Evolutionary conservation across 352 stramenopile genomes (phyloP), one percentile per base, ranked within the genome.

Genomic region (Sclerospora graminicola): DNA sequence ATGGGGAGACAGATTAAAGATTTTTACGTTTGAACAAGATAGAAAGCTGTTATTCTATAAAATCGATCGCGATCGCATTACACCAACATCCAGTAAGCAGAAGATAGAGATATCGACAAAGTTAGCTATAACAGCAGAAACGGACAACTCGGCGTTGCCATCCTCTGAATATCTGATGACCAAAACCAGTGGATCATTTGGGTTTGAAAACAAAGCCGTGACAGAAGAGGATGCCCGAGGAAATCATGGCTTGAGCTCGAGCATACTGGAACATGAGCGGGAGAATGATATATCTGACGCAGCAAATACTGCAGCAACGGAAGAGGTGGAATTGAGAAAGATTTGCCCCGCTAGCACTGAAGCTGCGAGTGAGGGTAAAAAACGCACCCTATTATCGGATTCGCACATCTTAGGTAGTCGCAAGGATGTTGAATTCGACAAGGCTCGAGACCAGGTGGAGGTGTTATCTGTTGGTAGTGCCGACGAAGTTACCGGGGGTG

Each of bases 321-420:
- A 20, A 11, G 5, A 47, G 26, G 34, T 34, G 36, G 57, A 62
- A 48, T 18, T 53, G 27, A 43, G 56, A 39, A 53, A 50, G 13
- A 31, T 41, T 20, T n/a, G 16, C 33, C 21, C 40, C 41, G 10
- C 29, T 38, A 19, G 39, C 19, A 13, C 8, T n/a, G 29, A 51
- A 2, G n/a, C 32, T 36, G 19, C 14, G 8, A 19, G 20, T 24
- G 33, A 40, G 27, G 38, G 8, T 24, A 42, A 56, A 29, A 20
- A 43, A 30, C 7, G 5, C 16, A 13, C 34, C n/a, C 15, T 10
- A 11, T 2, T 18, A 23, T 11, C 26, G 10, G 41, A 61, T 31
- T 48, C 26, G n/a, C 2, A 26, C 29, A 24, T 39, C 31, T 14
- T 20, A 35, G 26, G 33, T 20, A 15, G 24, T 40, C 24, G 8